A percentile compares a stretch with the other conserved stretches of the same genome.
These are phyloP conservation scores for Yamadazyma philogaea DNA, from an alignment of 805 yeast genomes.

Conservation along the genomic window DNA sequence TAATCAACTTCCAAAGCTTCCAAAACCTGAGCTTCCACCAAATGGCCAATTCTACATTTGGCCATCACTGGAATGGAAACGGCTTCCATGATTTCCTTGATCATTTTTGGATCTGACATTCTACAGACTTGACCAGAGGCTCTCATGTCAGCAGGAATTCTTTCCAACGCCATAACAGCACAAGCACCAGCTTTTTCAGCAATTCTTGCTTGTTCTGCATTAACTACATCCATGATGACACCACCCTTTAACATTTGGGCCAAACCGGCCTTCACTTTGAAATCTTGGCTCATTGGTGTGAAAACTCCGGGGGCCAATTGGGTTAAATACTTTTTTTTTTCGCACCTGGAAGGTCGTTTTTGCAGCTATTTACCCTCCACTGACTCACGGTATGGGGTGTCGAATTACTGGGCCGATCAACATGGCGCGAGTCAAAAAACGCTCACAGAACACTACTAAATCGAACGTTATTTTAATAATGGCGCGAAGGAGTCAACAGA, in stretches of 20 bases:
- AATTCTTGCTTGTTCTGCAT: conserved; percentile 72
- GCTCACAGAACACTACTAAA: neutral
- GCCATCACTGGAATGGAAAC: conserved; percentile 82
- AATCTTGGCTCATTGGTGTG: conserved; percentile 13
- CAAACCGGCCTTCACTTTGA: conserved; percentile 68
- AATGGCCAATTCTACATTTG: conserved; percentile 78
- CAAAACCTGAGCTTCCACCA: conserved; percentile 76
- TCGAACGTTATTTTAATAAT: neutral
- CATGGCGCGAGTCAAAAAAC: neutral
- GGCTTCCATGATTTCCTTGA: conserved; percentile 66
- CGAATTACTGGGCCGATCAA: neutral
- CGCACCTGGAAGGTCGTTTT: neutral
- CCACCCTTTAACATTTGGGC: conserved; percentile 87
- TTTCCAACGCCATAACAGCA: conserved; percentile 86
- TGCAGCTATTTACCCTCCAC: neutral
- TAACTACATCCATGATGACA: conserved; percentile 73
- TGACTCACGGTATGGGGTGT: neutral
- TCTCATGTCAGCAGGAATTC: conserved; percentile 84
- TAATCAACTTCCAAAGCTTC: conserved; percentile 72
- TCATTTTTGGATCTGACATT: conserved; percentile 83
- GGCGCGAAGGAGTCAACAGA: neutral
- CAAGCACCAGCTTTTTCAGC: conserved; percentile 86
- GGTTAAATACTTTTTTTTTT: no score
- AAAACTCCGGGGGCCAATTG: neutral
- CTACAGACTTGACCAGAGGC: conserved; percentile 79